Evolutionary conservation across 257 asterid genomes (phyloP), one percentile per base, ranked within the genome.

Genomic region (Euphrasia confusa): DNA sequence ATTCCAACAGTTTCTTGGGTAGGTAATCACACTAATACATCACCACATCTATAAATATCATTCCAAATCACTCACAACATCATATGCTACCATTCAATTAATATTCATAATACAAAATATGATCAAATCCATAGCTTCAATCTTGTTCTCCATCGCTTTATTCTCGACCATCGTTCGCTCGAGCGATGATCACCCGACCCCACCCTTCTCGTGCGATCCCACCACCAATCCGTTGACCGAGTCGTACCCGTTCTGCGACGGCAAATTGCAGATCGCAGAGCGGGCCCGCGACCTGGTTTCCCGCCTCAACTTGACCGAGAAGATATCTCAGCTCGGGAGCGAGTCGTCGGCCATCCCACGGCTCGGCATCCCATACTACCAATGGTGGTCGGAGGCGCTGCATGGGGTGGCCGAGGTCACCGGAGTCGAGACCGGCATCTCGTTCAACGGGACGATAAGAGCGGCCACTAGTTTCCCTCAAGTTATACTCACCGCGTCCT

Each of bases 401-500:
- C 88, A 81, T 18, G 88, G 88, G 2, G 84, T 81, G 12, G 79
- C 84, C 12, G 39, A 63, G 52, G 82, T 79, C 13, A 2, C 1
- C 18, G 79, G 77, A 3, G 82, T 72, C 7, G 88, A 77, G n/a
- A 70, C 64, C 13, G 88, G 83, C 0, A 44, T 74, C 18, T 40
- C 67, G 17, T 81, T 81, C 47, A 70, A 67, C 1, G 76, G 77
- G 65, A 62, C 58, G 0, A 65, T 81, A n/a, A 26, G 57, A 44
- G 80, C 88, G 0, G 84, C 84, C 30, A 81, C 88, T 15, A 81
- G 88, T 39, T 81, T 81, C 30, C 88, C 88, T 15, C 97, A 90
- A 63, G 95, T 90, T 58, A 87, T 90, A 52, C 95, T 90, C 54
- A 84, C 90, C 18, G 92, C 96, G 35, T 79, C 97, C 15, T 63